Percentiles rank a stretch among this genome's conserved stretches.
These are phyloP conservation scores for Penicillium sp. DNA, from an alignment of 2,329 filamentous ascomycete genomes.

Conservation along the genomic window DNA sequence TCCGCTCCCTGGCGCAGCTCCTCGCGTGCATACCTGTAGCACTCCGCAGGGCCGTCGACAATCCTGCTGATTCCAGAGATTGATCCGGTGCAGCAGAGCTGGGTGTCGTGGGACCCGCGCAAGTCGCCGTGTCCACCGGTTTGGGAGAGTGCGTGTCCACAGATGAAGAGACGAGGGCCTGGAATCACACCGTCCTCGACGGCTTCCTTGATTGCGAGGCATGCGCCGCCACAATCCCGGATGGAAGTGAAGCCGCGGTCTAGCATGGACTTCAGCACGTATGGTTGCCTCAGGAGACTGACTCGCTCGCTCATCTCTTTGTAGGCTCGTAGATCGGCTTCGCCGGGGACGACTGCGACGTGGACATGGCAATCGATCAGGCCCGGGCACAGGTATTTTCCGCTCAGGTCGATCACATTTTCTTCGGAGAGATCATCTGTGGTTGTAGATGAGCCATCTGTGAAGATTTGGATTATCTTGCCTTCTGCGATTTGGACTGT, in stretches of 20 bases:
- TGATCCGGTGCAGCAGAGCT: constrained; percentile 48
- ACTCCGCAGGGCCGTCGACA: constrained; percentile 55
- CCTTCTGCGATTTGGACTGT: constrained; percentile 15
- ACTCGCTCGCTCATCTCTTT: constrained; percentile 16
- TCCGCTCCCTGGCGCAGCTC: constrained; percentile 56
- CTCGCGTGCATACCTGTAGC: constrained; percentile 51
- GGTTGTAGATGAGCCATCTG: neutral
- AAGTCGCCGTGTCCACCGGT: constrained; percentile 58
- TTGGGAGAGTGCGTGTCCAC: constrained; percentile 54
- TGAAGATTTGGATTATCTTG: constrained; percentile 10
- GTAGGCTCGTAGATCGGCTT: constrained; percentile 16
- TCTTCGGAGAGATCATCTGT: neutral
- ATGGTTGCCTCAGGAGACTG: constrained; percentile 20
- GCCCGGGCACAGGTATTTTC: constrained; percentile 50
- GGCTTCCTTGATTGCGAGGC: constrained; percentile 51
- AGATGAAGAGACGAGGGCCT: constrained; percentile 56
- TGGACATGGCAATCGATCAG: constrained; percentile 55
- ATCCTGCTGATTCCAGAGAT: constrained; percentile 40
- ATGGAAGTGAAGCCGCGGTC: constrained; percentile 57
- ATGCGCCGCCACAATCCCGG: constrained; percentile 58
- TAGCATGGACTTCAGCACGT: constrained; percentile 46
- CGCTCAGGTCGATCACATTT: constrained; percentile 37
- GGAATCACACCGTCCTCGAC: constrained; percentile 55
- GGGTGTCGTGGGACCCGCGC: constrained; percentile 40
- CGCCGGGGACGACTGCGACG: constrained; percentile 46